phyloP scores from a whole-genome alignment of 768 basidiomycete species.

The Tulasnella calospora region DNA sequence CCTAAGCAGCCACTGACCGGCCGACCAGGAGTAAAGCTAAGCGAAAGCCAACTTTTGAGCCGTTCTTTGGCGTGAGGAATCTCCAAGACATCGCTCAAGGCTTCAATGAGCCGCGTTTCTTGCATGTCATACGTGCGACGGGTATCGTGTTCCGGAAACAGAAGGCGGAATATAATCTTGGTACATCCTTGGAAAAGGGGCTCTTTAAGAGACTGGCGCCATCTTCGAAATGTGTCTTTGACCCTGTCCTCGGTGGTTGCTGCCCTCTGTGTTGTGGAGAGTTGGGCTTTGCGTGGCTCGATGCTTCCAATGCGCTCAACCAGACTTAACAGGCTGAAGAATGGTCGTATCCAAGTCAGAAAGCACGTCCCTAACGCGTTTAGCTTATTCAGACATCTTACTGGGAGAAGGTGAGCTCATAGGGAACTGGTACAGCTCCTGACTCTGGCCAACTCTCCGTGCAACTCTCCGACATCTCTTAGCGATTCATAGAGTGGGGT shows the following conservation, averaged over 20 bases:
- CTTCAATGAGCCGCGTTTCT: slow-evolving; percentile 54
- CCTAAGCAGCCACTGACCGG: slow-evolving; percentile 65
- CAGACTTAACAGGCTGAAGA: slow-evolving; percentile 28
- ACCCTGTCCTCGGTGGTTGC: not conserved
- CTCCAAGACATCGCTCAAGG: slow-evolving; percentile 50
- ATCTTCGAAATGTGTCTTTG: slow-evolving; percentile 23
- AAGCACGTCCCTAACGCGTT: not conserved
- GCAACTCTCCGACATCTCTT: not conserved
- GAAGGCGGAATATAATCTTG: slow-evolving; percentile 57
- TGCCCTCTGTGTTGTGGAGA: not conserved
- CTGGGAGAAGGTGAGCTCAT: slow-evolving; percentile 15
- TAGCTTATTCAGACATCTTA: not conserved
- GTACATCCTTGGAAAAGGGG: slow-evolving; percentile 54
- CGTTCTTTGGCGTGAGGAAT: slow-evolving; percentile 35
- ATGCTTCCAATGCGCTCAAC: slow-evolving; percentile 22
- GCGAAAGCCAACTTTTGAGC: slow-evolving; percentile 34
- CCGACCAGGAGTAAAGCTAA: slow-evolving; percentile 38
- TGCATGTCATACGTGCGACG: slow-evolving; percentile 67
- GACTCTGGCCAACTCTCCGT: not conserved
- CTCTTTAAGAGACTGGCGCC: slow-evolving; percentile 23
- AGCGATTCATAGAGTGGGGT: not conserved
- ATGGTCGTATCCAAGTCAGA: not conserved
- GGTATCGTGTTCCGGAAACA: slow-evolving; percentile 81
- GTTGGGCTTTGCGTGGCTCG: slow-evolving; percentile 10
- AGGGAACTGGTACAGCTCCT: not conserved